Percentiles rank a stretch among this genome's conserved stretches.
phyloP scores from a whole-genome alignment of 768 basidiomycete species.

The Hortiboletus campestris region DNA sequence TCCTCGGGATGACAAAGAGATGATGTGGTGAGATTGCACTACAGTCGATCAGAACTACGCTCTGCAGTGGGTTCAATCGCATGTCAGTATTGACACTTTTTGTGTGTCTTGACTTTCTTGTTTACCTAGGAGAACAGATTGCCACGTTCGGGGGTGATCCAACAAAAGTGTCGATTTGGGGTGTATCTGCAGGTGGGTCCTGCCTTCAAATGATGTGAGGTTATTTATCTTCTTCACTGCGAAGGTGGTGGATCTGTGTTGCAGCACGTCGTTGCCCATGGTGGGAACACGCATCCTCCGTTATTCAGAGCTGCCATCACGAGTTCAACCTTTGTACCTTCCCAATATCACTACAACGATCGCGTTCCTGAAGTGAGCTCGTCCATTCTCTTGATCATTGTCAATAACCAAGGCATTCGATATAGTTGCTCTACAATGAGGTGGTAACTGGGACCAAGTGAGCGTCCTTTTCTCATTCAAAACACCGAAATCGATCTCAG shows the following conservation, averaged over 20 bases:
- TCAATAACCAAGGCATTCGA: neutral
- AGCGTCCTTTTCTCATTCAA: neutral
- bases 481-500: too few species aligned
- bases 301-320: slow-evolving; percentile 7
- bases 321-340: slow-evolving; percentile 3
- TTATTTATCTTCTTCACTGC: neutral
- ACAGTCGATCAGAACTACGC: slow-evolving; percentile 6
- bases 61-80: slow-evolving; percentile 4
- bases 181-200: slow-evolving; percentile 3
- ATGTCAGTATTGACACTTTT: neutral
- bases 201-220: neutral
- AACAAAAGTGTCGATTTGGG: slow-evolving; percentile 6
- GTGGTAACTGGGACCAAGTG: neutral
- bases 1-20: neutral
- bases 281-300: slow-evolving; percentile 4
- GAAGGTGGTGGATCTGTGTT: slow-evolving; percentile 8
- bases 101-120: neutral
- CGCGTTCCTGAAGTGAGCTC: neutral
- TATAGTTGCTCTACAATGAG: neutral
- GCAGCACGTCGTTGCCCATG: slow-evolving; percentile 6
- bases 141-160: slow-evolving; percentile 3
- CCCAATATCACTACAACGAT: slow-evolving; percentile 8
- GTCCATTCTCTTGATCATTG: neutral
- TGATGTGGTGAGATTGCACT: neutral
- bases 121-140: neutral